Evolutionary conservation across 495 filamentous ascomycete genomes (phyloP).

Genomic region (Apiosordaria backusii): DNA sequence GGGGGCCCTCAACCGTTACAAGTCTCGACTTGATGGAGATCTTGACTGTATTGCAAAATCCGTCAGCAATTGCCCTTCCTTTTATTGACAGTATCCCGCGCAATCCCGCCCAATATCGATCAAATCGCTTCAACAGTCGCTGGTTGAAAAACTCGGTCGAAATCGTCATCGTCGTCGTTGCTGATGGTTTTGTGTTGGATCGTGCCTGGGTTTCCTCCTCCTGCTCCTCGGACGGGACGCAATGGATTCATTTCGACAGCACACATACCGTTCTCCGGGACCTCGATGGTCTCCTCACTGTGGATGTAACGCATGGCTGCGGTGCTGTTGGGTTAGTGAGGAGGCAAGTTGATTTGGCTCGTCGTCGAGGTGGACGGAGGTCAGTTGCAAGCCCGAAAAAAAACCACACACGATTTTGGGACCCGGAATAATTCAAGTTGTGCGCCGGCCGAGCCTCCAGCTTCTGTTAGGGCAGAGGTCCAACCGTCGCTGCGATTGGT

Average conservation of each 20-base stretch:
- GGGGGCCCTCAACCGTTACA: conserved; percentile 93
- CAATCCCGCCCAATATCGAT: background rate
- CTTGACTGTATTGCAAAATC: conserved; percentile 65
- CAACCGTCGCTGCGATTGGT: conserved; percentile 27
- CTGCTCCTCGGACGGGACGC: conserved; percentile 7
- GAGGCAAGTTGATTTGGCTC: conserved; percentile 34
- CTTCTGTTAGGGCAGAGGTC: conserved; percentile 32
- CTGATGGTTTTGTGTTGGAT: conserved; percentile 13
- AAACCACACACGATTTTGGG: conserved; percentile 35
- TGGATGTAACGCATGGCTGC: conserved; percentile 93
- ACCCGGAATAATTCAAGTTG: conserved; percentile 41
- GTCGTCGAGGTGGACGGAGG: conserved; percentile 38
- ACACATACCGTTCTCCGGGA: conserved; percentile 93
- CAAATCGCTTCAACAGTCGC: background rate
- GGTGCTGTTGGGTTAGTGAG: conserved; percentile 30
- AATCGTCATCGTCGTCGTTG: conserved; percentile 6
- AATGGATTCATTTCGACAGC: conserved; percentile 17
- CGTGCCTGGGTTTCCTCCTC: conserved; percentile 13
- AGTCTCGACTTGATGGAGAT: conserved; percentile 91
- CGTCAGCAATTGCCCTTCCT: conserved; percentile 36
- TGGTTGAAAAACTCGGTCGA: background rate
- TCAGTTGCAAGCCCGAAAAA: conserved; percentile 32
- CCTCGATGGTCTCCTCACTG: conserved; percentile 85
- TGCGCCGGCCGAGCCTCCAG: conserved; percentile 27
- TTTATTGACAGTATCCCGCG: conserved; percentile 10